Percentiles rank a stretch among this genome's conserved stretches.
phyloP scores from a whole-genome alignment of 75 land plant species.

The Chamaecyparis obtusa region DNA sequence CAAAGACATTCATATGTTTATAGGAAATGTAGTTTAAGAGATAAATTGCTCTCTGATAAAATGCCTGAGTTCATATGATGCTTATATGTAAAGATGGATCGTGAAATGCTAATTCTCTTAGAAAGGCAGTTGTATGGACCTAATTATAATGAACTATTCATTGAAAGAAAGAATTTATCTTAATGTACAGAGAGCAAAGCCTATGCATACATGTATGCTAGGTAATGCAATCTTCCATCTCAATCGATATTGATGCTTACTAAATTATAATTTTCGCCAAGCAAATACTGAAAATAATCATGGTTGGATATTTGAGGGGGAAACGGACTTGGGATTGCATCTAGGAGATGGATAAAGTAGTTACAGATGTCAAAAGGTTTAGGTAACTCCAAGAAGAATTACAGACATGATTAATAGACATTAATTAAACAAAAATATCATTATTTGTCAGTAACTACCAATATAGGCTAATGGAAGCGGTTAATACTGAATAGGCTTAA shows the following conservation, averaged over 20 bases:
- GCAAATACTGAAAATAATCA: background rate
- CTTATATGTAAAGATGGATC: constrained; percentile 1
- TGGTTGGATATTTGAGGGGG: background rate
- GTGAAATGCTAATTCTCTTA: background rate
- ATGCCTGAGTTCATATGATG: background rate
- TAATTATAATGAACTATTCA: background rate
- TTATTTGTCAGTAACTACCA: background rate
- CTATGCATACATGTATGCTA: background rate
- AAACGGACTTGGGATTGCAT: background rate
- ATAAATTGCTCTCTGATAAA: constrained; percentile 2
- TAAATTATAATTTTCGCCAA: background rate
- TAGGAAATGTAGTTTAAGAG: background rate
- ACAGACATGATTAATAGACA: background rate
- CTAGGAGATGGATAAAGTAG: background rate
- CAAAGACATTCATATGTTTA: background rate
- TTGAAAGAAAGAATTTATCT: background rate
- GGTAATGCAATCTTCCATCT: background rate
- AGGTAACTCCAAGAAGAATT: no score
- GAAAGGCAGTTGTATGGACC: background rate
- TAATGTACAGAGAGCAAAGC: background rate
- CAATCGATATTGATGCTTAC: background rate
- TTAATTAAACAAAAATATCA: no score
- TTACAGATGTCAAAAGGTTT: background rate
- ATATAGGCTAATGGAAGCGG: background rate
- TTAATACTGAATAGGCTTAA: no score